Conservation (phyloP, 768 basidiomycete genomes). For the Piloderma croceum region DNA sequence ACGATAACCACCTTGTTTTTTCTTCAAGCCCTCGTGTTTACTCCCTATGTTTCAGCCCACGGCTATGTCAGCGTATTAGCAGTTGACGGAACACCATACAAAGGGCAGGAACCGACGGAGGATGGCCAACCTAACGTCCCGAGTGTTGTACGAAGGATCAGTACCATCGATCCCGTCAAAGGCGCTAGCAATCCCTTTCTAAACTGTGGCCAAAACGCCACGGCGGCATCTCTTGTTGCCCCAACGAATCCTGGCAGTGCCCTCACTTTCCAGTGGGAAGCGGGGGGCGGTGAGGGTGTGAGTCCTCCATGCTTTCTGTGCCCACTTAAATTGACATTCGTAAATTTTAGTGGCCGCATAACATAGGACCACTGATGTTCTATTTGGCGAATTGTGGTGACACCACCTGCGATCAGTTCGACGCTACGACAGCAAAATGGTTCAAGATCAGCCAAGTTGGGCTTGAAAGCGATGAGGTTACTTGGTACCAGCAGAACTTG, state of each 20-base stretch:
- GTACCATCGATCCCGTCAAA: conserved; percentile 43
- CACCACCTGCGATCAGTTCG: conserved; percentile 53
- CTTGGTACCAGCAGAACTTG: conserved; percentile 52
- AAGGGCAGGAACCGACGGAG: conserved; percentile 39
- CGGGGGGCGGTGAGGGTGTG: conserved; percentile 35
- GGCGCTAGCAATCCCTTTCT: conserved; percentile 50
- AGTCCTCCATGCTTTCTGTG: conserved; percentile 8
- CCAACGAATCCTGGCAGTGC: conserved; percentile 55
- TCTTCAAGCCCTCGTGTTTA: conserved; percentile 10
- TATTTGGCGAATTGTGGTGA: conserved; percentile 65
- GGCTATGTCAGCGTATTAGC: conserved; percentile 38
- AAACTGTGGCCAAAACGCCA: conserved; percentile 56
- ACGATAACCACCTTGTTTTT: background rate
- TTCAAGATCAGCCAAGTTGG: conserved; percentile 66
- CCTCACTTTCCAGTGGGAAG: conserved; percentile 52
- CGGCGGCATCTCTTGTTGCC: conserved; percentile 44
- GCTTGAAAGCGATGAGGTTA: conserved; percentile 26
- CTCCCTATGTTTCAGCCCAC: conserved; percentile 32
- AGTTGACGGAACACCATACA: conserved; percentile 40
- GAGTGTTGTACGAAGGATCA: conserved; percentile 41
- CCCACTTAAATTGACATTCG: background rate
- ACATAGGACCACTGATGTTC: conserved; percentile 66
- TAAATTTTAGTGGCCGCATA: conserved; percentile 41
- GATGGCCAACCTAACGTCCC: conserved; percentile 29
- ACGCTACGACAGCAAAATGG: conserved; percentile 56